Evolutionary conservation across 2,329 filamentous ascomycete genomes (phyloP).

Genomic region (Botrytis sinoallii): DNA sequence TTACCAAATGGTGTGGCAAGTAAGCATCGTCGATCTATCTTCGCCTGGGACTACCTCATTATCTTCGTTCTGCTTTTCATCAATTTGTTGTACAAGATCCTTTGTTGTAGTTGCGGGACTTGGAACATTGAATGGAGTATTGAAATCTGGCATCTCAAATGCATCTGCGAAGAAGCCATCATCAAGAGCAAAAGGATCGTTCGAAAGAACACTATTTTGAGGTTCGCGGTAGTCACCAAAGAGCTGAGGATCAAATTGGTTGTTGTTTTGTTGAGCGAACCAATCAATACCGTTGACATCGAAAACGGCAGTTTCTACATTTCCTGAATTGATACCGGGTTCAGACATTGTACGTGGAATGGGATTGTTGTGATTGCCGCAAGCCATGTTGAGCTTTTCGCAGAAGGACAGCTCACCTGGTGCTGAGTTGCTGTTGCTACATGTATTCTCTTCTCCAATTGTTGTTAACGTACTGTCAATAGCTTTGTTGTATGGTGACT

Average conservation of each 20-base stretch:
- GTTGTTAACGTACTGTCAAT: constrained; percentile 58
- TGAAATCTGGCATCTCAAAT: constrained; percentile 72
- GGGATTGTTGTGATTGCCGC: constrained; percentile 51
- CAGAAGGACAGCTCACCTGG: constrained; percentile 52
- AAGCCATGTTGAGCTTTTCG: constrained; percentile 55
- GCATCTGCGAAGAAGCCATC: constrained; percentile 61
- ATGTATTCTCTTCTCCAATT: constrained; percentile 63
- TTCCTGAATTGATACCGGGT: constrained; percentile 29
- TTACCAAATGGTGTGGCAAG: constrained; percentile 91
- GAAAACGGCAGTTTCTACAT: constrained; percentile 39
- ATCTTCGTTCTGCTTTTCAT: constrained; percentile 68
- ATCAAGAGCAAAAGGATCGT: constrained; percentile 45
- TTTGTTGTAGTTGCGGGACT: constrained; percentile 51
- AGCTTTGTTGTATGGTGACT: constrained; percentile 65
- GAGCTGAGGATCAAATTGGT: constrained; percentile 84
- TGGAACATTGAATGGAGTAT: constrained; percentile 72
- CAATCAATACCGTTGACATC: constrained; percentile 63
- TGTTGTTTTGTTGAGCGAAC: constrained; percentile 75
- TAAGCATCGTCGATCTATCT: constrained; percentile 64
- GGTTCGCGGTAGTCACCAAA: constrained; percentile 92
- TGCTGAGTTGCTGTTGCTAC: constrained; percentile 38
- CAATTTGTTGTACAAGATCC: constrained; percentile 74
- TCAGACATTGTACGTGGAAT: constrained; percentile 47
- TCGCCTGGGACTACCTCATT: constrained; percentile 64
- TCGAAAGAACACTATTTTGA: constrained; percentile 75